These are phyloP conservation scores for Pseudozyma tsukubaensis DNA, from an alignment of 1,284 basidiomycete species.

Conservation along the genomic window DNA sequence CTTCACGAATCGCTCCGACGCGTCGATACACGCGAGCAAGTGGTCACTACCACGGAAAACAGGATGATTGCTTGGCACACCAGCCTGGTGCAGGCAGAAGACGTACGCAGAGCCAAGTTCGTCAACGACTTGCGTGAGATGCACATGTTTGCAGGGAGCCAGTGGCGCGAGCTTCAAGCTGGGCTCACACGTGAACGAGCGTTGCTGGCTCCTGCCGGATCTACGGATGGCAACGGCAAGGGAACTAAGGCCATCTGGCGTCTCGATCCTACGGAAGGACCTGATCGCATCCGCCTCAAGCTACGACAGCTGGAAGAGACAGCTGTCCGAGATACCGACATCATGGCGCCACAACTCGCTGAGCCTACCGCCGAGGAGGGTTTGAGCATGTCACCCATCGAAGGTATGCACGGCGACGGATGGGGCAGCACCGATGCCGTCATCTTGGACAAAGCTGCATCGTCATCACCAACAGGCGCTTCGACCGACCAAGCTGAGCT, in stretches of 20 bases:
- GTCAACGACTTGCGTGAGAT: conserved; percentile 59
- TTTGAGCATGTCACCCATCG: conserved; percentile 6
- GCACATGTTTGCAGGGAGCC: conserved; percentile 36
- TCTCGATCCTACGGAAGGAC: conserved; percentile 67
- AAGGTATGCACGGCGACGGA: conserved; percentile 20
- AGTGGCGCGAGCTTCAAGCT: conserved; percentile 48
- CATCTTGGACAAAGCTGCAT: not conserved
- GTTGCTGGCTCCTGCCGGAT: conserved; percentile 19
- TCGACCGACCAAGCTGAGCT: not conserved
- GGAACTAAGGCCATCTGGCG: conserved; percentile 40
- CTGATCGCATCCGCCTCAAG: conserved; percentile 60
- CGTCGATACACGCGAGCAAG: conserved; percentile 41
- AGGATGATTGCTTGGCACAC: conserved; percentile 58
- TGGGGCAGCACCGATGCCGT: conserved; percentile 36
- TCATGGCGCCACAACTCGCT: conserved; percentile 31
- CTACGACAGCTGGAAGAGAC: conserved; percentile 50
- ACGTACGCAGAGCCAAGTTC: conserved; percentile 43
- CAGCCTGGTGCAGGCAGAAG: conserved; percentile 44
- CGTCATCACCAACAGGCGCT: not conserved
- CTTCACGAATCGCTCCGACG: conserved; percentile 46
- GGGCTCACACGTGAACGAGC: conserved; percentile 47
- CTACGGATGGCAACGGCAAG: not conserved
- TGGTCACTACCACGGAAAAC: conserved; percentile 42
- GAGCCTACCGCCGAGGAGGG: conserved; percentile 13
- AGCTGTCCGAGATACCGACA: conserved; percentile 8